Base-by-base conservation (phyloP, 2,329 filamentous ascomycete genomes). In the Curvularia spicifera region DNA sequence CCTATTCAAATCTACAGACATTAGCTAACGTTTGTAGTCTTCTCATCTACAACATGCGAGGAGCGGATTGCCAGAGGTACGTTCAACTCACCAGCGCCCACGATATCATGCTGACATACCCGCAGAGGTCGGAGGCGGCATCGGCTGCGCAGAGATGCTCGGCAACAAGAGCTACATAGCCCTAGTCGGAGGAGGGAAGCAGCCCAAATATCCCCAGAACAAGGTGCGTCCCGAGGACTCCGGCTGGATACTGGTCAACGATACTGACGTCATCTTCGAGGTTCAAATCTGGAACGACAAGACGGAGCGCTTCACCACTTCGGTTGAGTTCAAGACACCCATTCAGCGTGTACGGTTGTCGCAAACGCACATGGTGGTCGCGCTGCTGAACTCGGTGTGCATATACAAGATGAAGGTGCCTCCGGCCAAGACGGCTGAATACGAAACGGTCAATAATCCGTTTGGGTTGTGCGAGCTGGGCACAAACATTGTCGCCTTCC, bases 201-300 rank as follows among this genome's bases (percentile, higher is more conserved):
- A 88, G 58, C 92, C 93, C 52, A 94, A 94, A 71, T 95, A 92
- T 69, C 88, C 92, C 13, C 89, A 90, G 73, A 96, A 93, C 78
- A 96, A 96, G 82, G 91, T 88, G 58, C 61, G 61, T 66, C 61
- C 65, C 60, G 51, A 69, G 51, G 65, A 69, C 56, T 51, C 59
- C 44, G 66, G 61, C 65, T 74, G 70, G 71, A 59, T 67, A 8
- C 50, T 69, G 10, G 49, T 73, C 61, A 53, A 55, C 61, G 43
- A 61, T 39, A 69, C 61, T 74, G 70, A 75, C 69, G 66, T 61
- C 44, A 56, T 52, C 68, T 56, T 66, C 24, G 56, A 89, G 86
- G 84, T 93, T 48, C 88, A 96, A 64, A 91, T 98, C 68, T 98
- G 93, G 93, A 93, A 99, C 76, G 92, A 96, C 70, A 84, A 87